Evolutionary conservation across 176 grass and related monocot species (phyloP), one percentile per base, ranked within the genome.

Genomic region (Echinochloa phyllopogon): DNA sequence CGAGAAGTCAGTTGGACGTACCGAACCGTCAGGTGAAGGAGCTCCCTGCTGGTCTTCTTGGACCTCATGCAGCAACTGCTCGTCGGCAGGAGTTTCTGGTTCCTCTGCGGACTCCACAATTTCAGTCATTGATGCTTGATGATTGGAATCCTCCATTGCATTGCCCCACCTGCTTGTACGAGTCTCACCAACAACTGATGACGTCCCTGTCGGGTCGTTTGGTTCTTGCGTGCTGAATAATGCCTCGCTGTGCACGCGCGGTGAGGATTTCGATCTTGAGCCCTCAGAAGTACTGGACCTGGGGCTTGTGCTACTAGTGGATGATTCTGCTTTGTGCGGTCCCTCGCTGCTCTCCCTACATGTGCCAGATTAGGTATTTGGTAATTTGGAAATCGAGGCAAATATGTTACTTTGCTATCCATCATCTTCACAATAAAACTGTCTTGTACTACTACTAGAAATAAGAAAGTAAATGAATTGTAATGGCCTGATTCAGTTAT

Each of bases 281-380:
- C 77, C 8, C 23, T 84, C 71, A 4, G 88, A 82, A 3, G 73
- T 25, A 24, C 79, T 86, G 6, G 80, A 89, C 17, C 90, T 64
- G 1, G 88, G 21, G 48, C 86, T 93, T 13, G 83, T 58, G 82
- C 87, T 88, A 3, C 71, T 16, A 38, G 90, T 81, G 3, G 90
- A 90, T 43, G 83, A 78, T 43, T 56, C 80, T 52, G 39, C 69
- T 76, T 21, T 84, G 70, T 61, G 25, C 12, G 17, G 29, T 82
- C 43, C 88, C 77, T 95, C 88, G 41, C 79, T 74, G 20, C 69
- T 79, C 75, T 91, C 90, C 84, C 84, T 90, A 25, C 12, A 58
- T 4, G 55, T 71, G n/a, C 44, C 33, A 25, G 8, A 81, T 60
- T 45, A 53, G 17, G 21, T 21, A 53, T 1, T 33, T 33, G 40